Evolutionary conservation across 208 protist species (phyloP), one percentile per base, ranked within the genome.

Genomic region (Trichomonas tenax): DNA sequence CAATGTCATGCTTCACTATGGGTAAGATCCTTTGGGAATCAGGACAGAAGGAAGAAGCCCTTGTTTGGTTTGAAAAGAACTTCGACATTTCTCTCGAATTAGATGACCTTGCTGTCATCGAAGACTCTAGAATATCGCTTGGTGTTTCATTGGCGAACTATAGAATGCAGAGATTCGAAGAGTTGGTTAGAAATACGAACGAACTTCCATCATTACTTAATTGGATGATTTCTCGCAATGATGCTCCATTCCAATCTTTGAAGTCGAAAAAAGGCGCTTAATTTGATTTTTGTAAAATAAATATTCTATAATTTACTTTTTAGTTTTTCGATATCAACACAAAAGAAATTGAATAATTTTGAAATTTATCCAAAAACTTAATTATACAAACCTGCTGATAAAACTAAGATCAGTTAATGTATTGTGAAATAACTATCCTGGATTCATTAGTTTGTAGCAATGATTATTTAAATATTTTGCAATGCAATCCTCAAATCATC

Each of bases 11-110:
- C n/a, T 44, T 93, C 26, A 93, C 86, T 48, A 93, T 93, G 86
- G 86, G 86, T 51, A 93, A 93, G 44, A 93, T 93, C 21, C n/a
- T 93, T n/a, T 93, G 86, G 86, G 86, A 93, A 93, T 48, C 40
- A 21, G 86, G 44, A 11, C 86, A 93, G 31, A 93, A 93, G 44
- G 86, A 93, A 51, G 86, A 48, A 34, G 86, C 86, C 4, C 86
- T 93, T 51, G 44, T 48, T 9, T 93, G 86, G 86, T 93, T 93
- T 26, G 26, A 93, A 38, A 93, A 93, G 44, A 93, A 93, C 44
- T 93, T 93, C 26, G 44, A 93, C 31, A 93, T 93, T 93, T 93
- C 86, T 10, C 86, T 93, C 40, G 86, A 93, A 17, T 93, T 93
- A 38, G 44, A 93, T 93, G 86, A 93, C 31, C 45, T 51, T 0